Evolutionary conservation across 305 asterid species (phyloP).

Genomic region (Fraxinus angustifolia): DNA sequence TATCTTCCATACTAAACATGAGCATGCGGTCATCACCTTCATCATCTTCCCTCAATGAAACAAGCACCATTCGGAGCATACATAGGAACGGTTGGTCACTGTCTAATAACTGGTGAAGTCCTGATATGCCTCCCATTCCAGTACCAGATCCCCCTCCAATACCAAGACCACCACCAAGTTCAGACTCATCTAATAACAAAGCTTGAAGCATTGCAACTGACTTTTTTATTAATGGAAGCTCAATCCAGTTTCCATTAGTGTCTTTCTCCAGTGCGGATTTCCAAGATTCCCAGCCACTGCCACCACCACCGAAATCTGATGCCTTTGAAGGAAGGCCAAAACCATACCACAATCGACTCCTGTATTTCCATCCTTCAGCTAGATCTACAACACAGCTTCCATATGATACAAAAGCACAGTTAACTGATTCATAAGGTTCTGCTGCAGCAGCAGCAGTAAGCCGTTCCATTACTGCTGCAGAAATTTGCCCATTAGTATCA

Average conservation of each 20-base stretch:
- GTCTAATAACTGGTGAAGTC: constrained; percentile 91
- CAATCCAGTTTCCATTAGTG: constrained; percentile 83
- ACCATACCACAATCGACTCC: constrained; percentile 96
- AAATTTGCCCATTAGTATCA: constrained; percentile 83
- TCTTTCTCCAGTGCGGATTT: constrained; percentile 83
- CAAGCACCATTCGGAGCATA: constrained; percentile 98
- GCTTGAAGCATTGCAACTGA: constrained; percentile 97
- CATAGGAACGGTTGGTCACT: constrained; percentile 98
- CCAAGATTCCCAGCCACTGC: constrained; percentile 99
- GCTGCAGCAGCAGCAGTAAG: constrained; percentile 95
- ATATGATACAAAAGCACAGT: constrained; percentile 89
- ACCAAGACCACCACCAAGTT: constrained; percentile 98
- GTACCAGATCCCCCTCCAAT: constrained; percentile 99
- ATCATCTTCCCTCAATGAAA: constrained; percentile 90
- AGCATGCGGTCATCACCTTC: constrained; percentile 75
- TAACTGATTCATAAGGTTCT: constrained; percentile 95
- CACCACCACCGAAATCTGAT: constrained; percentile 78
- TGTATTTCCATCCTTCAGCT: constrained; percentile 95
- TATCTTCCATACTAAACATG: constrained; percentile 52
- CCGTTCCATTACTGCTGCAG: constrained; percentile 86
- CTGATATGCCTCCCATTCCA: constrained; percentile 99
- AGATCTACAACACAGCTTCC: constrained; percentile 86
- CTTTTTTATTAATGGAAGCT: constrained; percentile 84
- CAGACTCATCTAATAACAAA: constrained; percentile 88
- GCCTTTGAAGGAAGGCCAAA: constrained; percentile 66